Base-by-base conservation (phyloP, 2,329 filamentous ascomycete species). In the Penicillium sp. region DNA sequence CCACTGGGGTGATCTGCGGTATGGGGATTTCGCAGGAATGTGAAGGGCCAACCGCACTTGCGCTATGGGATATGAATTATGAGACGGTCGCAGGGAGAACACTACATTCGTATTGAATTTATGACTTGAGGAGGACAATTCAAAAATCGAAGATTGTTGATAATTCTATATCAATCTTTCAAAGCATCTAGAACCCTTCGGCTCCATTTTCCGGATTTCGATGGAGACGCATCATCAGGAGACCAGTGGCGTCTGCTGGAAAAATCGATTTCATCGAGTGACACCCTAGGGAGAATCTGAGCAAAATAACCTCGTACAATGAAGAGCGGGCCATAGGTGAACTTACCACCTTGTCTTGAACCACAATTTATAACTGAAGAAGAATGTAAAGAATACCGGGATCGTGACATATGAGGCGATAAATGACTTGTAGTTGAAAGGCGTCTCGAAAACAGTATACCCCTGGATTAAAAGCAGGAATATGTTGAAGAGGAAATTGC, bases 301-400 rank as follows among this genome's bases (percentile, higher is more conserved):
- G 13, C 5, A 2, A 44, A 16, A 7, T n/a, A 24, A 24, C 19
- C 18, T n/a, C 18, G 8, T 5, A 24, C 2, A 13, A 24, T n/a
- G 11, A n/a, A 24, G 10, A 24, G 37, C 14, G n/a, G 11, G 11
- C 18, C 9, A 21, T 3, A 14, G 13, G 9, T 2, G 6, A 14
- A 24, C 49, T 45, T 18, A 51, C 49, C 40, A 37, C 24, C 37
- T 44, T n/a, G 49, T 45, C 21, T 44, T 39, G 14, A 45, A 51
- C 49, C 49, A 51, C 40, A n/a, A 36, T 13, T 26, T 45, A 24
- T 37, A 46, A 8, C 49, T 40, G 10, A 39, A 13, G 34, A 51
- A 51, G 3, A 37, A 21, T 1, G n/a, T 10, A 31, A 51, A 45
- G 23, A 46, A 45, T 4, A 46, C 40, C 23, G 23, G 24, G 19